Conservation (phyloP, 139 green algal genomes). For the Eudorina sp. region DNA sequence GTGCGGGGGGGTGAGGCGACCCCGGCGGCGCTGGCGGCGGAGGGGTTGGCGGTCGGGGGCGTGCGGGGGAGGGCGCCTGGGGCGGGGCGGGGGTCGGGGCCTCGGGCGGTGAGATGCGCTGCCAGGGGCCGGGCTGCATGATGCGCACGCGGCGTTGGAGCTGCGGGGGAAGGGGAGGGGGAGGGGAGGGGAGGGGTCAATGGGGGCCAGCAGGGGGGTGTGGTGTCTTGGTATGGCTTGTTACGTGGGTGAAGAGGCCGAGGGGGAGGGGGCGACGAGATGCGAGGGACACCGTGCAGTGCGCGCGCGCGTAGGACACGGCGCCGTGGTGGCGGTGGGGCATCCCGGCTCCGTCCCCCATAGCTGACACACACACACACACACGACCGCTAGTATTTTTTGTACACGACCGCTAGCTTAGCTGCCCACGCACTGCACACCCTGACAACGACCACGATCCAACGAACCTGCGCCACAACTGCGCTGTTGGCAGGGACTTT, state of each 20-base stretch:
- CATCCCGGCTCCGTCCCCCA: no score
- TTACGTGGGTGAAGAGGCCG: neutral
- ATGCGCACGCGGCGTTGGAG: constrained; percentile 29
- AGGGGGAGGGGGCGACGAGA: neutral
- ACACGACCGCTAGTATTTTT: no score
- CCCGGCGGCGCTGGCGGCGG: neutral
- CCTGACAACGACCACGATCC: no score
- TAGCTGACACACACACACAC: no score
- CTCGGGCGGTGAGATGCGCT: neutral
- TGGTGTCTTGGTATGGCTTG: neutral
- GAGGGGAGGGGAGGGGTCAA: neutral
- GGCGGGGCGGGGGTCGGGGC: neutral
- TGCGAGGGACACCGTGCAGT: no score
- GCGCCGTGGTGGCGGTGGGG: neutral
- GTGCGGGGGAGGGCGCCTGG: neutral
- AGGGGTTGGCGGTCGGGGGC: neutral
- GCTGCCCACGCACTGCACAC: no score
- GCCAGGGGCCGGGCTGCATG: constrained; percentile 37
- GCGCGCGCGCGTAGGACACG: neutral
- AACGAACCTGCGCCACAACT: constrained; percentile 4
- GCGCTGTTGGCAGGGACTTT: constrained; percentile 12
- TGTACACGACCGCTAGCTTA: no score
- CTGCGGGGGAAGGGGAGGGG: neutral
- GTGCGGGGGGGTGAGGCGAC: neutral
- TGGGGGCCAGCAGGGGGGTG: neutral